Evolutionary conservation across 1,284 basidiomycete species (phyloP).

Genomic region (Phaffia rhodozyma): DNA sequence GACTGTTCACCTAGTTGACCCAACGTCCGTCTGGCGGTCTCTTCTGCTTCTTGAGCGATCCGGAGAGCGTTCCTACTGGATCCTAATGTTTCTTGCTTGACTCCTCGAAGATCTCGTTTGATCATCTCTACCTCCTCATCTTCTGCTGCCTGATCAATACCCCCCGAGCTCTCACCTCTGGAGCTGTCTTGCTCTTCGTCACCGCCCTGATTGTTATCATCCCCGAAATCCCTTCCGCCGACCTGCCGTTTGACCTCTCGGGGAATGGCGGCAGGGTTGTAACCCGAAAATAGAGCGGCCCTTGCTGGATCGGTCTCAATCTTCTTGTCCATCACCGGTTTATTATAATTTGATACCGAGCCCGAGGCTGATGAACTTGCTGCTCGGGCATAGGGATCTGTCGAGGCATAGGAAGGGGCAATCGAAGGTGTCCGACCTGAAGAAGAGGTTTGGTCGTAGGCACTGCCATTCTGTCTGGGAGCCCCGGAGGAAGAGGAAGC

Average conservation of each 20-base stretch:
- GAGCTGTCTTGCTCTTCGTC: constrained; percentile 6
- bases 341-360: too few relatives aligned
- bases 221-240: background rate
- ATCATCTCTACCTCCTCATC: constrained; percentile 96
- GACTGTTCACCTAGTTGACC: constrained; percentile 86
- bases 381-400: constrained; percentile 32
- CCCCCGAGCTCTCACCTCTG: constrained; percentile 23
- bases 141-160: constrained; percentile 53
- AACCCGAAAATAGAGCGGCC: constrained; percentile 12
- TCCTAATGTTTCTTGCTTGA: constrained; percentile 87
- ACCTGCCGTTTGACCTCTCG: constrained; percentile 7
- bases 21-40: constrained; percentile 81
- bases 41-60: constrained; percentile 87
- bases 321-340: too few relatives aligned
- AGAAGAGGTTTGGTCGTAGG: constrained; percentile 38
- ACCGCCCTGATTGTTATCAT: constrained; percentile 21
- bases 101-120: constrained; percentile 77
- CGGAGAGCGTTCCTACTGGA: constrained; percentile 80
- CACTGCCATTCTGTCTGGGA: constrained; percentile 29
- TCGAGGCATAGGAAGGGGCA: constrained; percentile 36
- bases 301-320: constrained; percentile 6
- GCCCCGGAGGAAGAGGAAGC: constrained; percentile 21
- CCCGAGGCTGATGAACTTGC: background rate
- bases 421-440: constrained; percentile 44
- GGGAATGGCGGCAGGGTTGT: constrained; percentile 17